Percentiles rank a stretch among this genome's conserved stretches.
phyloP scores from a whole-genome alignment of 108 stramenopile species.

The Hondaea fermentalgiana region DNA sequence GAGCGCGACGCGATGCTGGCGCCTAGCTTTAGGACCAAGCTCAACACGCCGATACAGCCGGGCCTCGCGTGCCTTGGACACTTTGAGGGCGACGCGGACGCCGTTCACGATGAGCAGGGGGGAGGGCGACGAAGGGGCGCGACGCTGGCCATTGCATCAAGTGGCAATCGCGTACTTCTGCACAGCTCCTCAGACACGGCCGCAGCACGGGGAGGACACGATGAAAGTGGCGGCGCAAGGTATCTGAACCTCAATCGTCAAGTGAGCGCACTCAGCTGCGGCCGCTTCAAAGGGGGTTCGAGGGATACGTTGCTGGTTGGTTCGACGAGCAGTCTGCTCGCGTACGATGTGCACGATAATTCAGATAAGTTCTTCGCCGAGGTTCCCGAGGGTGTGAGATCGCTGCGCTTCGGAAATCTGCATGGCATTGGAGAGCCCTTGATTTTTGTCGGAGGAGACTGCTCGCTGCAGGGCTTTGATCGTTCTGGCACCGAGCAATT shows the following conservation, averaged over 20 bases:
- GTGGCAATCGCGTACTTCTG: not conserved
- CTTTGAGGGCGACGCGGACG: not conserved
- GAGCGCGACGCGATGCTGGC: not conserved
- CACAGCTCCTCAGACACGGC: not conserved
- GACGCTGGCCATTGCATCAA: not conserved
- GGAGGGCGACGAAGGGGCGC: not conserved
- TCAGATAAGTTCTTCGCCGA: conserved; percentile 47
- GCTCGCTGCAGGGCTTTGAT: conserved; percentile 51
- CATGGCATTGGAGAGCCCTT: not conserved
- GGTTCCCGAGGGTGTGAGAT: conserved; percentile 19
- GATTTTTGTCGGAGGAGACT: conserved; percentile 53
- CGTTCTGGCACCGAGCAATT: conserved; percentile 32
- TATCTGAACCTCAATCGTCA: conserved; percentile 49
- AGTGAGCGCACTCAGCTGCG: not conserved
- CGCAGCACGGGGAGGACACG: too few relatives aligned
- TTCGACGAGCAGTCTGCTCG: conserved; percentile 42
- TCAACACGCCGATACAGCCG: not conserved
- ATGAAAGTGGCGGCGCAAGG: not conserved
- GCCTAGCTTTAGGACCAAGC: not conserved
- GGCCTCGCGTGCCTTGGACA: not conserved
- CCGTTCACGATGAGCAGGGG: not conserved
- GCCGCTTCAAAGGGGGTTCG: not conserved
- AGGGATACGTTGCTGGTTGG: conserved; percentile 41
- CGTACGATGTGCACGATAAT: conserved; percentile 52
- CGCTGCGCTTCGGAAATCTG: not conserved